phyloP scores from a whole-genome alignment of 257 asterid genomes.

The Solanum bulbocastanum region DNA sequence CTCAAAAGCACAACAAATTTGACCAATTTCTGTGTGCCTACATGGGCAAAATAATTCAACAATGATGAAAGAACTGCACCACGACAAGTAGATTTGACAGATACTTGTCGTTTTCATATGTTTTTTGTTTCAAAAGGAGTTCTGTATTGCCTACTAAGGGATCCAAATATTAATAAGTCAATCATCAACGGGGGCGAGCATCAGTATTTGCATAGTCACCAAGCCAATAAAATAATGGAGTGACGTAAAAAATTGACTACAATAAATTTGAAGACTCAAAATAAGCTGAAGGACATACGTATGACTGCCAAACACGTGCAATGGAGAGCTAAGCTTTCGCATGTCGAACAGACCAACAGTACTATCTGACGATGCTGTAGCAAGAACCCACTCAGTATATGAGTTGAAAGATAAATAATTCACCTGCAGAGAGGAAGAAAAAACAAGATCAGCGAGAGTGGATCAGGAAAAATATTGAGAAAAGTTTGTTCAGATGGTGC shows the following conservation, averaged over 20 bases:
- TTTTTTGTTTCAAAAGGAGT: background rate
- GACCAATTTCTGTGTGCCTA: background rate
- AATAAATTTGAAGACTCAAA: background rate
- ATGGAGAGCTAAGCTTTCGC: constrained; percentile 68
- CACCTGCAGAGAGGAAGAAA: constrained; percentile 45
- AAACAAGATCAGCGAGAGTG: background rate
- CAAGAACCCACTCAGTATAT: constrained; percentile 80
- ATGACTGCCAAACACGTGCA: constrained; percentile 73
- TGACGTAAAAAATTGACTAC: background rate
- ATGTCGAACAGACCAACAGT: constrained; percentile 87
- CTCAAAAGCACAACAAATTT: background rate
- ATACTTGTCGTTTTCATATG: background rate
- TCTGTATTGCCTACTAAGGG: background rate
- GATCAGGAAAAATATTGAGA: background rate
- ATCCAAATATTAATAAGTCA: background rate
- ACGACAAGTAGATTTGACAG: background rate
- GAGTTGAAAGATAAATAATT: constrained; percentile 85
- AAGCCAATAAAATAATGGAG: background rate
- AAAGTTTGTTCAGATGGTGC: background rate
- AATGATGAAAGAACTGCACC: background rate
- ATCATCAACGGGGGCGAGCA: background rate
- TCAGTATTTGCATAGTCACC: background rate
- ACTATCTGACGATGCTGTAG: constrained; percentile 92
- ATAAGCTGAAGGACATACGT: constrained; percentile 38
- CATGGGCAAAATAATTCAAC: background rate